Conservation (phyloP, 164 flowering plant genomes). For the Stephania japonica region DNA sequence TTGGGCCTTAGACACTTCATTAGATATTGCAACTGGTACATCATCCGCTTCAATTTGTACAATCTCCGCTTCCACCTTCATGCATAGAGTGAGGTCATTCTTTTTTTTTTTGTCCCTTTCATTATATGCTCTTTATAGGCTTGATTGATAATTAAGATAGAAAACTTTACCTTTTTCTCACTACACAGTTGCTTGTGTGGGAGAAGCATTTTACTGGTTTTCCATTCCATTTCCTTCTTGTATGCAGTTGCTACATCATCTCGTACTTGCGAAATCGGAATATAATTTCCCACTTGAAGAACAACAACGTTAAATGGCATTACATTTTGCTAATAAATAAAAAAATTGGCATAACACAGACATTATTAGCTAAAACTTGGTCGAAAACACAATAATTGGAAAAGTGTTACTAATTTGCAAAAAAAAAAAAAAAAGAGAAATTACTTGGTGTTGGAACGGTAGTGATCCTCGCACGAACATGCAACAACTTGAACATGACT, state of each 20-base stretch:
- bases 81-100: conserved; percentile 6
- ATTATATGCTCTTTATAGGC: not conserved
- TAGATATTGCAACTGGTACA: conserved; percentile 53
- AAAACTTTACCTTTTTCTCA: conserved; percentile 29
- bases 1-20: conserved; percentile 32
- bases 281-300: conserved; percentile 61
- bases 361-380: not conserved
- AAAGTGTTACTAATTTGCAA: not conserved
- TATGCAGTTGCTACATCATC: conserved; percentile 67
- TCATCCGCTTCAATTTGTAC: conserved; percentile 67
- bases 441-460: conserved; percentile 64
- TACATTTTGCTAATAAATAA: too few relatives aligned
- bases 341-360: not conserved
- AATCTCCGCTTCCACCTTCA: conserved; percentile 63
- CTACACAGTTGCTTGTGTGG: conserved; percentile 53
- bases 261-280: conserved; percentile 65
- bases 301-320: conserved; percentile 5
- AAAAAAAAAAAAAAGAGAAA: not conserved
- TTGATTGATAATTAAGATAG: not conserved
- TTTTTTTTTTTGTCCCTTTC: not conserved
- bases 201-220: conserved; percentile 48
- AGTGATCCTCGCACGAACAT: conserved; percentile 46
- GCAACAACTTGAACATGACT: conserved; percentile 52
- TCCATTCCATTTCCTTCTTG: conserved; percentile 56
- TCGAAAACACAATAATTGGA: not conserved